Evolutionary conservation across 2,329 filamentous ascomycete genomes (phyloP), one percentile per base, ranked within the genome.

Genomic region (Fusarium devonianum): DNA sequence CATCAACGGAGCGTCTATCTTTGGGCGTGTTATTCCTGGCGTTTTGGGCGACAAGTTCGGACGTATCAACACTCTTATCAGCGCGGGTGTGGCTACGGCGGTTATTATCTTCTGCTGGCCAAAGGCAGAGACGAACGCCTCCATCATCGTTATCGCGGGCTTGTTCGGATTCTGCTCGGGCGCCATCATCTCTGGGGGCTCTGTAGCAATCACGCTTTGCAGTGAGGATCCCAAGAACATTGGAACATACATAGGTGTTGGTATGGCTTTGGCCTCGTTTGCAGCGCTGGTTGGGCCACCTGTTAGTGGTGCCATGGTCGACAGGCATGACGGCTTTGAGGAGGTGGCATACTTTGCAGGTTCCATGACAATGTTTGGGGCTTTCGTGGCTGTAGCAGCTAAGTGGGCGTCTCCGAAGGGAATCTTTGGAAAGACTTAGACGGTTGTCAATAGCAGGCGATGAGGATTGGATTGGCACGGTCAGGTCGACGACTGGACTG

Each of bases 1-100:
- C 58, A 74, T 89, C 62, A 89, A 89, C 64, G 81, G 77, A 0
- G 80, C 84, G 7, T 85, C 81, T 1, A 77, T 78, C 1, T 75
- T 82, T 32, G 84, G 84, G 3, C 79, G 83, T 26, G 75, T 86
- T 40, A 69, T 82, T 4, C 83, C 84, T 0, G 83, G 83, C 13
- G 71, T 84, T 29, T 60, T 87, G 28, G 83, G 80, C 0, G 83
- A 87, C 58, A 79, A 78, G 51, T 73, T 73, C 36, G 83, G 84
- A 1, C 76, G 79, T 0, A 56, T 87, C 6, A 85, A 87, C 46
- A 67, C 75, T 44, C 65, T 77, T 52, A 35, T 36, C 13, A 16
- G n/a, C 6, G 53, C 53, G 1, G 32, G 43, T 1, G 2, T 49
- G 10, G 29, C 23, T n/a, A 59, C 55, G 7, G 45, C 29, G 1